Conservation (phyloP, 1,139 yeast species). For the Yamadazyma trypodendri region DNA sequence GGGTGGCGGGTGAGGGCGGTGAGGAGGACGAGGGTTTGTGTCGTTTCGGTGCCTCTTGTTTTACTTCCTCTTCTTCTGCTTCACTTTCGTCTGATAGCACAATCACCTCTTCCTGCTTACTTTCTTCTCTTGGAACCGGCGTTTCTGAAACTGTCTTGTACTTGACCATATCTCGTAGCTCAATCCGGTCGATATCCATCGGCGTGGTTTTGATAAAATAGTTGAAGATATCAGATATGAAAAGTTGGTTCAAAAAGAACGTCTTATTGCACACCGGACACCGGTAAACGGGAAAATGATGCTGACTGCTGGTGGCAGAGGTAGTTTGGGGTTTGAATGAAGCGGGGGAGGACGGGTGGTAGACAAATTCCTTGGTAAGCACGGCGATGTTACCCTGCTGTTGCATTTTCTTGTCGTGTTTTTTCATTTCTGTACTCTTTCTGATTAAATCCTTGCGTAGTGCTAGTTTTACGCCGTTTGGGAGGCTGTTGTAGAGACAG, state of each 20-base stretch:
- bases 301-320: background rate
- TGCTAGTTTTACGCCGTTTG: conserved; percentile 26
- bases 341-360: conserved; percentile 11
- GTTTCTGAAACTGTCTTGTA: conserved; percentile 35
- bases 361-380: conserved; percentile 13
- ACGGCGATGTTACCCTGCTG: conserved; percentile 6
- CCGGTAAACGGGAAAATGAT: conserved; percentile 25
- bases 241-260: conserved; percentile 36
- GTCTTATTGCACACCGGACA: conserved; percentile 43
- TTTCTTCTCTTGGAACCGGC: conserved; percentile 6
- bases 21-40: background rate
- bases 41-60: background rate
- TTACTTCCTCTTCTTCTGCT: background rate
- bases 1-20: too few species aligned
- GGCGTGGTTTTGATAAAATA: conserved; percentile 45
- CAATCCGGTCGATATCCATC: conserved; percentile 32
- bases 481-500: conserved; percentile 39
- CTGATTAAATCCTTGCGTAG: conserved; percentile 29
- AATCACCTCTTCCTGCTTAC: conserved; percentile 22
- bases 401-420: conserved; percentile 12
- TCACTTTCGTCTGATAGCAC: conserved; percentile 27
- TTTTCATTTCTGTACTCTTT: conserved; percentile 26
- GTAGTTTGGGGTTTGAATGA: conserved; percentile 2
- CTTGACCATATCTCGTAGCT: conserved; percentile 34
- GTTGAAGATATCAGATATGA: conserved; percentile 42